Base-by-base conservation (phyloP, 169 alveolate species). In the Cryptosporidium viatorum region DNA sequence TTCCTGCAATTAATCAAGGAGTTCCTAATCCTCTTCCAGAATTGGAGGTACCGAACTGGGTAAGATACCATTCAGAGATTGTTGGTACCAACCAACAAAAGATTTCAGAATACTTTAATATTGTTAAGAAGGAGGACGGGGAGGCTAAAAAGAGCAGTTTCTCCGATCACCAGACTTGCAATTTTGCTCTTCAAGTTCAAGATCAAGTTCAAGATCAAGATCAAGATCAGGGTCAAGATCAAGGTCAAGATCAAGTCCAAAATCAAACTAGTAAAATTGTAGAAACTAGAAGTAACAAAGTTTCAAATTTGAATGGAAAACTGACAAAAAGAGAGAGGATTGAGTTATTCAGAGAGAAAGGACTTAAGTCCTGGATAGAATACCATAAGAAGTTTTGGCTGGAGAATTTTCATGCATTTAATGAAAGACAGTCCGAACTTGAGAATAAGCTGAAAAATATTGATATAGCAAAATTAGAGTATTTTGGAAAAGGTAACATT, bases 1-100 rank as follows among this genome's bases (percentile, higher is more conserved):
- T 98, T 48, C 99, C 99, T 4, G 99, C 99, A n/a, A 97, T 98
- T 43, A 71, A 96, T 52, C 98, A 98, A 86, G 97, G 98, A 70
- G 92, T 98, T 62, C 93, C 92, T 39, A 97, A 98, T 89, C 99
- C 99, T 12, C 91, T 95, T 29, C 99, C 99, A 1, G 94, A 94
- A 80, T 96, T 98, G 33, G 93, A 96, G 58, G 93, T 95, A 65
- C 99, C 99, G 12, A 98, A 95, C 14, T 98, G 99, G 99, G 59
- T 80, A 31, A 80, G 43, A 18, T 31, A 80, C 45, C 89, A 80
- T 39, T 33, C 74, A 21, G 89, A 80, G 43, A 26, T 80, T 10
- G 41, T 52, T n/a, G 75, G 68, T 21, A n/a, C 89, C 3, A 80
- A 80, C 29, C 89, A 80, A 23, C 89, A 80, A n/a, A 80, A 80